Percentiles rank a stretch among this genome's conserved stretches.
Conservation (phyloP, 2,329 filamentous ascomycete species). For the Colletotrichum sp. region DNA sequence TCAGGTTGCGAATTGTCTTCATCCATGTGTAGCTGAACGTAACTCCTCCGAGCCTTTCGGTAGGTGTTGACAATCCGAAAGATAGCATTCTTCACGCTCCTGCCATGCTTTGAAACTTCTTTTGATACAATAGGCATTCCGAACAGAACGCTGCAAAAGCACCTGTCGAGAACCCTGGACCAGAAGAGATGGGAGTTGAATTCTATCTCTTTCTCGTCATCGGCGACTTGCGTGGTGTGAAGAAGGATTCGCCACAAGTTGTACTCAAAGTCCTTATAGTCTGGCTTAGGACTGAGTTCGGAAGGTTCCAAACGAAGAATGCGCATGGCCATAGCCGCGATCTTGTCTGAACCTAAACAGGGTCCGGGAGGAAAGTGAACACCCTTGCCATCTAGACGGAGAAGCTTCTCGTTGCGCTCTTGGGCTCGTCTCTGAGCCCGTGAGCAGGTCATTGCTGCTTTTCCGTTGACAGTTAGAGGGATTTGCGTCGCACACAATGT, state of each 20-base stretch:
- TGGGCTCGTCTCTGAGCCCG: not conserved
- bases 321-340: not conserved
- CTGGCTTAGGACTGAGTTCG: not conserved
- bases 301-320: not conserved
- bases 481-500: not conserved
- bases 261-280: not conserved
- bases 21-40: not conserved
- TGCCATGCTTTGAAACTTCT: not conserved
- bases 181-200: not conserved
- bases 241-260: not conserved
- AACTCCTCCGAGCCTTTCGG: not conserved
- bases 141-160: too few relatives aligned
- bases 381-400: not conserved
- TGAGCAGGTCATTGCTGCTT: not conserved
- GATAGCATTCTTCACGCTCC: not conserved
- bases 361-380: not conserved
- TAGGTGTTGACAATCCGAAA: not conserved
- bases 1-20: not conserved
- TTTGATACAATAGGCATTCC: too few relatives aligned
- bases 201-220: not conserved
- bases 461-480: not conserved
- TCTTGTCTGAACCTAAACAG: not conserved
- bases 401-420: not conserved
- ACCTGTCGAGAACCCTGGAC: not conserved
- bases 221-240: not conserved